Percentiles rank a stretch among this genome's conserved stretches.
phyloP scores from a whole-genome alignment of 768 basidiomycete genomes.

The Mycena capillaripes region DNA sequence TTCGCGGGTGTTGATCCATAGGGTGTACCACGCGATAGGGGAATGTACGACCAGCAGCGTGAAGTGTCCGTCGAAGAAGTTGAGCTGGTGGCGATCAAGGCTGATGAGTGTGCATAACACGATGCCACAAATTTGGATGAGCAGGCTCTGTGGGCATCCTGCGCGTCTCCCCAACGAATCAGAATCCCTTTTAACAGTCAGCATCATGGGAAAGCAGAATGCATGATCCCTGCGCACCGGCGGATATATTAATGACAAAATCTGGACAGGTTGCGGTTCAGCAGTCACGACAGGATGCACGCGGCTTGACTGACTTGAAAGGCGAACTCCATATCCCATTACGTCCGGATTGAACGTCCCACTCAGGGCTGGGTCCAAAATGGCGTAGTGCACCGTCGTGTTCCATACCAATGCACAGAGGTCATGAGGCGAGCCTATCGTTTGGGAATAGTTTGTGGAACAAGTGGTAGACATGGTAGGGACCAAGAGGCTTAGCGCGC shows the following conservation, averaged over 20 bases:
- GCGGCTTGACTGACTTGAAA: background rate
- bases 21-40: constrained; percentile 7
- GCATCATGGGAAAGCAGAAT: background rate
- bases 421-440: too few relatives aligned
- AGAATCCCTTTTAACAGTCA: background rate
- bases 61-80: constrained; percentile 2
- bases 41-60: constrained; percentile 1
- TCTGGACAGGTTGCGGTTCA: background rate
- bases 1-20: too few relatives aligned
- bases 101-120: constrained; percentile 6
- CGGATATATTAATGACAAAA: background rate
- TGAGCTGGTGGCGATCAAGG: background rate
- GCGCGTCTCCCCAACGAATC: background rate
- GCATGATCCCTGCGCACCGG: background rate
- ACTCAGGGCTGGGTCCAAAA: background rate
- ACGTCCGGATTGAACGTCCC: constrained; percentile 1
- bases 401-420: too few relatives aligned
- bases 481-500: too few relatives aligned
- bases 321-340: background rate
- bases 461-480: too few relatives aligned
- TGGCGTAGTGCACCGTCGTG: too few relatives aligned
- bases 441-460: too few relatives aligned
- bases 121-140: background rate
- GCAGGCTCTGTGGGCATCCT: background rate
- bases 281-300: too few relatives aligned